Conservation (phyloP, 1,139 yeast genomes). For the Citeromyces hawaiiensis region DNA sequence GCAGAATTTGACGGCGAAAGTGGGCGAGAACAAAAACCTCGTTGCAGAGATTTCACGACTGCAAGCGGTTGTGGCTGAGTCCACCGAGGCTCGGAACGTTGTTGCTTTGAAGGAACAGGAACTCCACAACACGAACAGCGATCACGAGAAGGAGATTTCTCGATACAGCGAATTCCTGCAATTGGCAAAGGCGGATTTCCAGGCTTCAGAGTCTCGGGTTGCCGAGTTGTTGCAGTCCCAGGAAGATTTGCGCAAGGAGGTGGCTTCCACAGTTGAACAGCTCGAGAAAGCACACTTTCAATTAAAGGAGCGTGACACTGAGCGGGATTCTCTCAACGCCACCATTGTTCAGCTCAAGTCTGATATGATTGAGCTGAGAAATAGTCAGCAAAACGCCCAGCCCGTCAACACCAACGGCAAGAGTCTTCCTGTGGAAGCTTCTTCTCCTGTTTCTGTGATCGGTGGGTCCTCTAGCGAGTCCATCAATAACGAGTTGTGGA, state of each 20-base stretch:
- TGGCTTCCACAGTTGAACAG: slow-evolving; percentile 45
- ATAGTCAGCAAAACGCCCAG: slow-evolving; percentile 8
- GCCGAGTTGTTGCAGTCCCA: slow-evolving; percentile 56
- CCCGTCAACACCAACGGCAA: too few relatives aligned
- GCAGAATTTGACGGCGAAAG: slow-evolving; percentile 64
- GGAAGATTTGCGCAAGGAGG: slow-evolving; percentile 47
- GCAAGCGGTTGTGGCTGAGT: slow-evolving; percentile 42
- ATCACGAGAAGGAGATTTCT: slow-evolving; percentile 15
- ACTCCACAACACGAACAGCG: slow-evolving; percentile 23
- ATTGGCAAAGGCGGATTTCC: slow-evolving; percentile 43
- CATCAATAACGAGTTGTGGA: slow-evolving; percentile 61
- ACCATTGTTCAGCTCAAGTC: slow-evolving; percentile 56
- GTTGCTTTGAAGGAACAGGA: slow-evolving; percentile 45
- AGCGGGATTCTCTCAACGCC: slow-evolving; percentile 47
- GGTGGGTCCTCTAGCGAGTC: slow-evolving; percentile 1
- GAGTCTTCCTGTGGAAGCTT: slow-evolving; percentile 2
- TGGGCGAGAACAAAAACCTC: slow-evolving; percentile 68
- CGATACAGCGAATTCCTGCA: slow-evolving; percentile 27
- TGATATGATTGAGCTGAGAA: slow-evolving; percentile 16
- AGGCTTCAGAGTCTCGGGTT: slow-evolving; percentile 48
- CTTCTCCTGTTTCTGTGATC: slow-evolving; percentile 2
- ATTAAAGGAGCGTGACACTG: slow-evolving; percentile 48
- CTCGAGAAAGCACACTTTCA: slow-evolving; percentile 50
- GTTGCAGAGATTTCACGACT: slow-evolving; percentile 44
- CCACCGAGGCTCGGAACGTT: slow-evolving; percentile 41